Evolutionary conservation across 2,329 filamentous ascomycete species (phyloP).

Genomic region (Fusarium pseudocircinatum): DNA sequence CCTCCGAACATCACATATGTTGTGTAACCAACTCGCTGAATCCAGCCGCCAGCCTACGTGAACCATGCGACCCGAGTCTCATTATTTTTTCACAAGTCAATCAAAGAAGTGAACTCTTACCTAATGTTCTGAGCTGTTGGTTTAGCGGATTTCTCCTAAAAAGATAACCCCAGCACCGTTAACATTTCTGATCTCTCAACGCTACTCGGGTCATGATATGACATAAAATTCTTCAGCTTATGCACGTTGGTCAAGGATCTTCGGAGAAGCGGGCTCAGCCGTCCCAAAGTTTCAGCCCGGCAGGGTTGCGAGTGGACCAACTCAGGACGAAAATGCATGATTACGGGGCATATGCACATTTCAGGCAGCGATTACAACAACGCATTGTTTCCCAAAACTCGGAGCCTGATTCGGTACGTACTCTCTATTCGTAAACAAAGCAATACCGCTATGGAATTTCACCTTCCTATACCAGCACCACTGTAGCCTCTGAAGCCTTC

Average conservation of each 20-base stretch:
- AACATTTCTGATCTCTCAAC: rapidly evolving
- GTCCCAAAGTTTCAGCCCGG: neutral
- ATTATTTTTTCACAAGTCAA: neutral
- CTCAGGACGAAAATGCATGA: neutral
- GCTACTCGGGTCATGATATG: neutral
- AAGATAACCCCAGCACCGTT: too few species aligned
- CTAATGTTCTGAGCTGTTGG: rapidly evolving
- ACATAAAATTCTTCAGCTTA: neutral
- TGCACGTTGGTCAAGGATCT: neutral
- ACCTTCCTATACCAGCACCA: neutral
- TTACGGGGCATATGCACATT: neutral
- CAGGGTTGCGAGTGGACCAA: neutral
- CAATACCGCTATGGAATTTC: neutral
- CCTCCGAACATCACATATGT: neutral
- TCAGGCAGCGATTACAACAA: neutral
- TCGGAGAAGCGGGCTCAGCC: neutral
- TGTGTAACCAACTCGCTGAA: neutral
- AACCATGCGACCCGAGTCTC: too few species aligned
- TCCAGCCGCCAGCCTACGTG: too few species aligned
- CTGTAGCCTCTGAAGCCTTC: neutral
- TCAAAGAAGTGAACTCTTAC: rapidly evolving
- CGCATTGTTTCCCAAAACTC: too few species aligned
- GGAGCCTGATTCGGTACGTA: neutral
- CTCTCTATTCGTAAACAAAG: neutral
- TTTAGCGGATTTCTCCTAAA: rapidly evolving